These are phyloP conservation scores for Candida sakaeoensis DNA, from an alignment of 805 yeast species.

Conservation along the genomic window DNA sequence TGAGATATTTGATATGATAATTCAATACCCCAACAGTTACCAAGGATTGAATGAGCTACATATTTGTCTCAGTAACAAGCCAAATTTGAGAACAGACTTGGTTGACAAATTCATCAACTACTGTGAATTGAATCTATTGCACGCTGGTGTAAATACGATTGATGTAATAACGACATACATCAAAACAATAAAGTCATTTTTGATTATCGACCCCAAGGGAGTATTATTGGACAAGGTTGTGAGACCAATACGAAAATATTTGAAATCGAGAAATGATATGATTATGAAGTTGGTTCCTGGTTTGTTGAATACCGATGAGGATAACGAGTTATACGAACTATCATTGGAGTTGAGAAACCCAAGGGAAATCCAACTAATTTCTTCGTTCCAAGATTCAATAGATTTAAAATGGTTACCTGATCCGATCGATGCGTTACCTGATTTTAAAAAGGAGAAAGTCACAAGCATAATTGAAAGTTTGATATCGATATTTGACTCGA, in stretches of 20 bases:
- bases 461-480: constrained; percentile 70
- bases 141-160: constrained; percentile 77
- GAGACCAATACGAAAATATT: constrained; percentile 67
- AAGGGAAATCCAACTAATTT: constrained; percentile 2
- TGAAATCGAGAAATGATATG: constrained; percentile 72
- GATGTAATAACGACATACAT: constrained; percentile 69
- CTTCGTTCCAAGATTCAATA: constrained; percentile 28
- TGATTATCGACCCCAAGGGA: constrained; percentile 81
- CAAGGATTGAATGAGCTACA: constrained; percentile 58
- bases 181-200: constrained; percentile 65
- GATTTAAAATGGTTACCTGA: constrained; percentile 75
- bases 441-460: constrained; percentile 58
- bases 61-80: constrained; percentile 40
- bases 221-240: constrained; percentile 76
- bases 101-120: constrained; percentile 47
- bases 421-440: constrained; percentile 88
- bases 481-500: constrained; percentile 67
- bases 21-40: constrained; percentile 48
- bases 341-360: constrained; percentile 46
- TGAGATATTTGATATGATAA: constrained; percentile 59
- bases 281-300: constrained; percentile 69
- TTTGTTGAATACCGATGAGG: constrained; percentile 45
- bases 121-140: constrained; percentile 51
- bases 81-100: constrained; percentile 47
- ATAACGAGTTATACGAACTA: constrained; percentile 48